Percentiles rank a stretch among this genome's conserved stretches.
Conservation (phyloP, 306 rosid species). For the Luffa aegyptiaca region DNA sequence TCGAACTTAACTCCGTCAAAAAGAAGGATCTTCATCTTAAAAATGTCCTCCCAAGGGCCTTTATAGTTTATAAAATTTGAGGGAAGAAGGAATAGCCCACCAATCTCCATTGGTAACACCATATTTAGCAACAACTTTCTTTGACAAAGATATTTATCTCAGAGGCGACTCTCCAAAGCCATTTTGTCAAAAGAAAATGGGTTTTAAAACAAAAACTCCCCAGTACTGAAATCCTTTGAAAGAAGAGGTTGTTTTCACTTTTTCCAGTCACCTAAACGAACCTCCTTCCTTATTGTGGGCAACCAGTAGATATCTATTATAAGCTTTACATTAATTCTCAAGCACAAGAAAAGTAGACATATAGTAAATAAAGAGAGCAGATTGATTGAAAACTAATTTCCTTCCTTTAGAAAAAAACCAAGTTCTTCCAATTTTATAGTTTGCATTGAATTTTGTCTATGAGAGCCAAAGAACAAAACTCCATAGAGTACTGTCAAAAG, state of each 20-base stretch:
- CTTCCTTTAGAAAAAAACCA: no score
- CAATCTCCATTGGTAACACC: not conserved
- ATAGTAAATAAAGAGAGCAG: no score
- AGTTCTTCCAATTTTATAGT: not conserved
- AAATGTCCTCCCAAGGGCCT: not conserved
- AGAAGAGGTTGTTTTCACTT: not conserved
- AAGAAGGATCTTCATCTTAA: not conserved
- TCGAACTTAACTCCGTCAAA: not conserved
- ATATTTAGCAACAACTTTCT: not conserved
- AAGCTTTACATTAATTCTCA: no score
- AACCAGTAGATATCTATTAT: not conserved
- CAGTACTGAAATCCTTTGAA: not conserved
- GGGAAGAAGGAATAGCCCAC: not conserved
- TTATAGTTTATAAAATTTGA: not conserved
- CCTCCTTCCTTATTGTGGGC: not conserved
- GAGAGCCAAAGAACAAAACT: not conserved
- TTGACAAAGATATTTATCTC: not conserved
- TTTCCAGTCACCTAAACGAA: not conserved
- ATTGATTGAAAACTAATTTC: no score
- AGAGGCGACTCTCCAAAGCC: not conserved
- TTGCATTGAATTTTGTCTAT: not conserved
- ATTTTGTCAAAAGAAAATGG: no score
- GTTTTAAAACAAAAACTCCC: no score
- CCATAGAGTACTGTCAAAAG: not conserved
- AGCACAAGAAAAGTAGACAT: no score